A percentile compares a stretch with the other conserved stretches of the same genome.
Conservation (phyloP, 2,329 filamentous ascomycete species). For the Delphinella strobiligena region DNA sequence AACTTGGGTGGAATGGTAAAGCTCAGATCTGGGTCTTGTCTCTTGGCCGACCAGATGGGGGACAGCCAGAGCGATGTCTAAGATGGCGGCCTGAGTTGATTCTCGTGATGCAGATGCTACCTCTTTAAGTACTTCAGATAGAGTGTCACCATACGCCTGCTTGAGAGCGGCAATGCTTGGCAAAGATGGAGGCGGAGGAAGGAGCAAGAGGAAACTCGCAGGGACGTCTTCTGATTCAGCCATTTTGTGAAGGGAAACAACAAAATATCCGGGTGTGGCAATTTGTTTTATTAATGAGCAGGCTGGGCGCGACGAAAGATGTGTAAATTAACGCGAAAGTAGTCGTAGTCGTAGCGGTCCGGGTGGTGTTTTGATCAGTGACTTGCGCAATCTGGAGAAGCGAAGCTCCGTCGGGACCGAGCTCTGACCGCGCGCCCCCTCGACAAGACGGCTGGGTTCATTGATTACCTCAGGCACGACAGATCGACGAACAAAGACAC, state of each 20-base stretch:
- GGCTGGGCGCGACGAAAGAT: too few relatives aligned
- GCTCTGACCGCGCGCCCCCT: too few relatives aligned
- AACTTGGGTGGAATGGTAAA: conserved; percentile 60
- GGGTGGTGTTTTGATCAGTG: too few relatives aligned
- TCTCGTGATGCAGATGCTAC: conserved; percentile 22
- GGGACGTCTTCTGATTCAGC: conserved; percentile 9
- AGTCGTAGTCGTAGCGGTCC: too few relatives aligned
- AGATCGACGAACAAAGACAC: too few relatives aligned
- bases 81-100: conserved; percentile 24
- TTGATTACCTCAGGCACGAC: too few relatives aligned
- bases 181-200: conserved; percentile 31
- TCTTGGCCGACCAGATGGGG: conserved; percentile 46
- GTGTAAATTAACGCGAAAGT: too few relatives aligned
- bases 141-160: conserved; percentile 29
- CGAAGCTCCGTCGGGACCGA: too few relatives aligned
- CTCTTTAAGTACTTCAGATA: conserved; percentile 30
- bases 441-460: too few relatives aligned
- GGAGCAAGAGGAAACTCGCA: conserved; percentile 28
- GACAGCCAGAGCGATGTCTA: conserved; percentile 52
- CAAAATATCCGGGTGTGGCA: background rate
- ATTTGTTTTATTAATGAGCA: too few relatives aligned
- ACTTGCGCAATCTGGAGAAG: too few relatives aligned
- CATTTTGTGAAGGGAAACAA: background rate
- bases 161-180: conserved; percentile 29
- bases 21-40: conserved; percentile 39